Conservation (phyloP, 805 yeast genomes). For the Candida nonsorbophila region DNA sequence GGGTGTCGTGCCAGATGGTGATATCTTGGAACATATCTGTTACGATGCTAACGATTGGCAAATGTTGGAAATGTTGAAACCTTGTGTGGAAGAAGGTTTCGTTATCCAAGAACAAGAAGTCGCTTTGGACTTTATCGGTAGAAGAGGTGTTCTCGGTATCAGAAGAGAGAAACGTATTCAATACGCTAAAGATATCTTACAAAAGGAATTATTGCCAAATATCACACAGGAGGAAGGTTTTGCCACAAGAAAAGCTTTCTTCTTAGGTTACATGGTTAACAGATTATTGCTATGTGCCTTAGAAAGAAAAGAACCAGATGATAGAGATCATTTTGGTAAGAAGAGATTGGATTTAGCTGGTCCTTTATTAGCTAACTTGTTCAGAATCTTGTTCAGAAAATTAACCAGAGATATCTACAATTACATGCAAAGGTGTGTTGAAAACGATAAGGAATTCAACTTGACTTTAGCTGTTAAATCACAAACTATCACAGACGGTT, state of each 20-base stretch:
- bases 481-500: conserved; percentile 94
- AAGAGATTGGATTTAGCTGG: conserved; percentile 98
- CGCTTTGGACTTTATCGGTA: conserved; percentile 95
- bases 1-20: conserved; percentile 99
- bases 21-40: conserved; percentile 95
- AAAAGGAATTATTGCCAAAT: conserved; percentile 94
- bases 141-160: conserved; percentile 96
- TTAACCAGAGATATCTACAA: conserved; percentile 94
- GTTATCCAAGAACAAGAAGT: conserved; percentile 97
- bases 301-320: conserved; percentile 97
- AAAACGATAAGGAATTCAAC: conserved; percentile 94
- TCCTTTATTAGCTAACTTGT: conserved; percentile 90
- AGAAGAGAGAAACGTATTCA: conserved; percentile 97
- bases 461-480: conserved; percentile 95
- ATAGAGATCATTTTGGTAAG: conserved; percentile 99
- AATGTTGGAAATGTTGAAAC: conserved; percentile 97
- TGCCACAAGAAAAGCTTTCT: conserved; percentile 94
- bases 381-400: conserved; percentile 90
- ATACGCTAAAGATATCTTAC: conserved; percentile 94
- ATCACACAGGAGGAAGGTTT: conserved; percentile 96
- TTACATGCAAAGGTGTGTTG: conserved; percentile 98
- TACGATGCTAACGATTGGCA: conserved; percentile 98
- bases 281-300: conserved; percentile 90
- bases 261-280: conserved; percentile 97
- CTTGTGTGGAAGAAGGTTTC: conserved; percentile 98